Conservation (phyloP, 1,139 yeast species). For the Geotrichum phurueaensis region DNA sequence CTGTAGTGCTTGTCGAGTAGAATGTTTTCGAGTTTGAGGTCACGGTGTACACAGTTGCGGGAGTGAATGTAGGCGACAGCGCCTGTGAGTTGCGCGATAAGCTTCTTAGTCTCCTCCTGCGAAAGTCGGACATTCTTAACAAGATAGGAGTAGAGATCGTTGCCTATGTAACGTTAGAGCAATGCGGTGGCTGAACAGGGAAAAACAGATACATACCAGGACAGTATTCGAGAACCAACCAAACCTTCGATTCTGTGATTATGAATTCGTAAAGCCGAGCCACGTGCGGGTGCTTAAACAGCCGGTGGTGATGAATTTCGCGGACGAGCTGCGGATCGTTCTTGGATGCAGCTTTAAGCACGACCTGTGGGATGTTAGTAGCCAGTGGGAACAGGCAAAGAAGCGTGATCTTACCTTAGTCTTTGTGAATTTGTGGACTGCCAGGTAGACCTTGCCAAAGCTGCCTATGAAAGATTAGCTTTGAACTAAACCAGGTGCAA, state of each 20-base stretch:
- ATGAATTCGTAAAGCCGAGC: constrained; percentile 82
- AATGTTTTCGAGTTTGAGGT: constrained; percentile 84
- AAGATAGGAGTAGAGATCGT: constrained; percentile 74
- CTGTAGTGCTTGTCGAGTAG: constrained; percentile 53
- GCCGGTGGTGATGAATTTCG: constrained; percentile 84
- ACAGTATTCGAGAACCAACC: constrained; percentile 88
- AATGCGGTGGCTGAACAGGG: not conserved
- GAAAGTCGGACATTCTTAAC: constrained; percentile 43
- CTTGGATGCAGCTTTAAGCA: constrained; percentile 76
- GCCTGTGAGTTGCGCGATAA: constrained; percentile 60
- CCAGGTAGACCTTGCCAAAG: constrained; percentile 86
- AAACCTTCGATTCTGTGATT: constrained; percentile 69
- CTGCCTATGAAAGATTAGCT: constrained; percentile 40
- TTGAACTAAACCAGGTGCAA: not conserved
- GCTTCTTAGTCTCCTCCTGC: constrained; percentile 59
- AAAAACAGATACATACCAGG: constrained; percentile 34
- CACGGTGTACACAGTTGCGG: constrained; percentile 75
- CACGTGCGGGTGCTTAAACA: constrained; percentile 76
- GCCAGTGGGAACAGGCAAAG: not conserved
- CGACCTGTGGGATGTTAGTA: constrained; percentile 37
- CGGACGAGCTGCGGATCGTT: constrained; percentile 85
- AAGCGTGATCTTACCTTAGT: constrained; percentile 47
- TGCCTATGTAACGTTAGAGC: constrained; percentile 51
- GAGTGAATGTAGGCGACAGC: constrained; percentile 63
- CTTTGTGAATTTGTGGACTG: constrained; percentile 65